Base-by-base conservation (phyloP, 1,284 basidiomycete species). In the Ceratobasidium sp. region DNA sequence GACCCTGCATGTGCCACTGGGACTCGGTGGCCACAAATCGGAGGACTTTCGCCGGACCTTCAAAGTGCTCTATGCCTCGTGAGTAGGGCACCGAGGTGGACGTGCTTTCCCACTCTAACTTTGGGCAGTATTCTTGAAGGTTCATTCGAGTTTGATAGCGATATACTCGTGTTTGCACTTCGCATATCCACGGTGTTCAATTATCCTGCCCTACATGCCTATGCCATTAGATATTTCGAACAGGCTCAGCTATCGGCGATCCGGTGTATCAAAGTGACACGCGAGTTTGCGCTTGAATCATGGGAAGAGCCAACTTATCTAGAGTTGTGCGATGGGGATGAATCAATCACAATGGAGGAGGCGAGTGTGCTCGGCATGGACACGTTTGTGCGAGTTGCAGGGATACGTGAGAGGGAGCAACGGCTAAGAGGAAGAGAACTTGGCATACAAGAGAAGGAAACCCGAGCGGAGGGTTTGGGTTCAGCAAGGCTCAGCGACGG, bases 161-260 rank as follows among this genome's bases (percentile, higher is more conserved):
- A 70, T 75, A 78, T 70, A 40, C 75, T 58, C n/a, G 17, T 55
- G 20, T 68, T 53, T 20, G 42, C 65, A 31, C 42, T 56, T 15
- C 65, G 53, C 15, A 62, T 76, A 42, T 68, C 72, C 2, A 74
- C 76, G 13, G 72, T 75, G 17, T 77, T 80, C 53, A 82, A 88
- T 70, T 77, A 80, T 15, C 73, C 77, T 15, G 77, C 80, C 8
- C 77, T 88, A 54, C 80, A 81, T 45, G 77, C 78, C 20, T 77
- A 80, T 8, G 79, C 86, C 5, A 73, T 79, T 34, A 76, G 80
- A 70, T 82, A 83, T 6, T 75, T 86, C 49, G 81, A 68, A 34
- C 47, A 45, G 17, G 40, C 29, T 8, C 27, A 32, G 17, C 42
- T 56, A 15, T 27, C 13, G 13, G 53, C 53, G 2, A 40, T 56